Evolutionary conservation across 2,329 filamentous ascomycete species (phyloP), one percentile per base, ranked within the genome.

Genomic region (Aulographum hederae): DNA sequence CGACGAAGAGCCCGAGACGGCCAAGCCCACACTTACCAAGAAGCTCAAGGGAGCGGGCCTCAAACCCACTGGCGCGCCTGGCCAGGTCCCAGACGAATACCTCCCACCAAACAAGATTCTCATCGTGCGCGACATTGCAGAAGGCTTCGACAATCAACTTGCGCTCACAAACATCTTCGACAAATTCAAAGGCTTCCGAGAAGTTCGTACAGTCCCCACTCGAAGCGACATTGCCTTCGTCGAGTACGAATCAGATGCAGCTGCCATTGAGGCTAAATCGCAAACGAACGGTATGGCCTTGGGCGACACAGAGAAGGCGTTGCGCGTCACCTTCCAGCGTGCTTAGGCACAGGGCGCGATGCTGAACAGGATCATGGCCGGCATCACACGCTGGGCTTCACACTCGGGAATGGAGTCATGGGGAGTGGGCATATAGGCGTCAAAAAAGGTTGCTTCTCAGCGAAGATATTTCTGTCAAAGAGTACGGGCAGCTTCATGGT

Each of bases 281-380:
- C 82, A 77, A 40, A 92, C 82, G 19, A 77, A 80, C 10, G 82
- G 82, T 15, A 85, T 89, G 71, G 63, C 70, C 16, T 60, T 98
- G 43, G 78, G 76, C 32, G 73, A 73, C 13, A 72, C 73, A 28
- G 68, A 69, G 41, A 80, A 82, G 57, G 63, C 72, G 5, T 81
- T 98, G 53, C 91, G 89, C 60, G 85, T 98, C 40, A 94, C 89
- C 11, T 98, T 92, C 65, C 89, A 95, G 60, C n/a, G n/a, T n/a
- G n/a, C n/a, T n/a, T n/a, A n/a, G n/a, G n/a, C n/a, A n/a, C n/a
- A n/a, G n/a, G n/a, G n/a, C n/a, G n/a, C n/a, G n/a, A n/a, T n/a
- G n/a, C n/a, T n/a, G n/a, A n/a, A n/a, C n/a, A n/a, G n/a, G n/a
- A n/a, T n/a, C n/a, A n/a, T n/a, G n/a, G n/a, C n/a, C n/a, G n/a